phyloP scores from a whole-genome alignment of 169 alveolate species.

The Plasmodium malariae region DNA sequence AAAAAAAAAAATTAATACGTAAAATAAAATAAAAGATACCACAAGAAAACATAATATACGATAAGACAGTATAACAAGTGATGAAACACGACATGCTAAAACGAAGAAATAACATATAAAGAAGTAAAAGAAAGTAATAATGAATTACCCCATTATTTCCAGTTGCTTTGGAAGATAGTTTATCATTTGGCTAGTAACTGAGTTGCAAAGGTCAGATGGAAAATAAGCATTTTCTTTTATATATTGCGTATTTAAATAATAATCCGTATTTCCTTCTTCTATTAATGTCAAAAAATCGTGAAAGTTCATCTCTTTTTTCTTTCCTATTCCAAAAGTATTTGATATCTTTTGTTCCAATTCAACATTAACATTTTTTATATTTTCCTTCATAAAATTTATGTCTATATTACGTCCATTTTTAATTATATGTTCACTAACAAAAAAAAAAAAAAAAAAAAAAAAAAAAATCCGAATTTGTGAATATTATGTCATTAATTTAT shows the following conservation, averaged over 20 bases:
- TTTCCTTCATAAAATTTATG: slow-evolving; percentile 62
- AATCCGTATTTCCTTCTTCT: slow-evolving; percentile 71
- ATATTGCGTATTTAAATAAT: slow-evolving; percentile 73
- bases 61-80: too few relatives aligned
- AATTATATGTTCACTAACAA: slow-evolving; percentile 64
- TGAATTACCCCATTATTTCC: slow-evolving; percentile 73
- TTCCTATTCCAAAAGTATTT: slow-evolving; percentile 72
- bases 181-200: slow-evolving; percentile 64
- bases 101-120: not conserved
- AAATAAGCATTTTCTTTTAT: slow-evolving; percentile 68
- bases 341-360: slow-evolving; percentile 69
- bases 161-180: slow-evolving; percentile 59
- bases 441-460: not conserved
- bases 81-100: too few relatives aligned
- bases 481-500: not conserved
- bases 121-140: not conserved
- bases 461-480: not conserved
- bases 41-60: not conserved
- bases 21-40: not conserved
- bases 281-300: slow-evolving; percentile 70
- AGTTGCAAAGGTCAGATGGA: slow-evolving; percentile 72
- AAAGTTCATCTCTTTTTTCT: slow-evolving; percentile 70
- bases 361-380: slow-evolving; percentile 51
- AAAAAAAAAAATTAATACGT: not conserved
- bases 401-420: slow-evolving; percentile 41